Percentiles rank a stretch among this genome's conserved stretches.
Evolutionary conservation across 257 asterid species (phyloP).

Genomic region (Solanum bukasovii): DNA sequence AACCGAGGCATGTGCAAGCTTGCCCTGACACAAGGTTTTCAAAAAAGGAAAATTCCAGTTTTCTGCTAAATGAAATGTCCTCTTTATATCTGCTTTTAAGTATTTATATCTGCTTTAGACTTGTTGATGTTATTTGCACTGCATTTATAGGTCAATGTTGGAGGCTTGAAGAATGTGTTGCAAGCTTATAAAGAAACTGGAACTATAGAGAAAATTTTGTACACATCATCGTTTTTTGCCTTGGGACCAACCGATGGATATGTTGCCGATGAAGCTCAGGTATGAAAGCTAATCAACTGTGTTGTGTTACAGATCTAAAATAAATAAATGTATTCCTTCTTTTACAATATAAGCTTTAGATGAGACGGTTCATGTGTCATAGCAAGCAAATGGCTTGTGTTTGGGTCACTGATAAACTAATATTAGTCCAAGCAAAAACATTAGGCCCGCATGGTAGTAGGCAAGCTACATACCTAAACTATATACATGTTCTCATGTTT

Average conservation of each 20-base stretch:
- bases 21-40: neutral
- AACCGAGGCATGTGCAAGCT: neutral
- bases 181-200: conserved; percentile 51
- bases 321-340: neutral
- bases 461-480: neutral
- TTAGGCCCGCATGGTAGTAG: neutral
- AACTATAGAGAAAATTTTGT: conserved; percentile 56
- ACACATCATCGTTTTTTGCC: conserved; percentile 90
- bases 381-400: neutral
- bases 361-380: neutral
- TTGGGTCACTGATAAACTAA: neutral
- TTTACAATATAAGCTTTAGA: neutral
- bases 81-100: neutral
- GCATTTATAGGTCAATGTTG: conserved; percentile 61
- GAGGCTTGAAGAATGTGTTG: conserved; percentile 77
- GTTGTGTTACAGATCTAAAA: neutral
- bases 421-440: neutral
- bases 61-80: neutral
- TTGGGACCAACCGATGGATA: conserved; percentile 81
- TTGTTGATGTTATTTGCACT: neutral
- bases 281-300: conserved; percentile 1
- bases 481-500: neutral
- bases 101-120: neutral
- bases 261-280: conserved; percentile 76
- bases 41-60: neutral